These are phyloP conservation scores for Diaporthe helianthi DNA, from an alignment of 2,329 filamentous ascomycete species.

Conservation along the genomic window DNA sequence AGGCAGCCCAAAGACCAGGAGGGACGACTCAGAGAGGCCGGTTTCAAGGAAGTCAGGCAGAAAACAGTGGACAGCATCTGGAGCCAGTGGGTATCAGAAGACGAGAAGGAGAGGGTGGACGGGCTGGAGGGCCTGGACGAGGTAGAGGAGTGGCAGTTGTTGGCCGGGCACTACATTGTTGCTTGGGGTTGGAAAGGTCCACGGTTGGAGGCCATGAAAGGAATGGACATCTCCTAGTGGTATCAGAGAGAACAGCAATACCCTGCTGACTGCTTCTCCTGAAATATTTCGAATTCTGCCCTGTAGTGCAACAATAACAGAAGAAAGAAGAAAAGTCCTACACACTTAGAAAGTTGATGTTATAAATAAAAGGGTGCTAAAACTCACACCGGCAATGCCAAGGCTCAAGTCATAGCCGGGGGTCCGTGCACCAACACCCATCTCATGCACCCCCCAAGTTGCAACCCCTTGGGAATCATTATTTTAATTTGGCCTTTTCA, in stretches of 20 bases:
- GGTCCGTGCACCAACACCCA: not conserved
- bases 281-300: not conserved
- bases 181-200: slow-evolving; percentile 82
- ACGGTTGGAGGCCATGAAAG: slow-evolving; percentile 41
- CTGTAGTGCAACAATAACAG: not conserved
- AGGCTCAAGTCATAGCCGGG: not conserved
- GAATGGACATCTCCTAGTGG: not conserved
- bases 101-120: slow-evolving; percentile 82
- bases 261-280: not conserved
- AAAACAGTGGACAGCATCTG: slow-evolving; percentile 68
- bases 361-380: not conserved
- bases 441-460: too few relatives aligned
- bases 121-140: slow-evolving; percentile 89
- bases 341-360: not conserved
- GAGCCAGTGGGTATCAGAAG: slow-evolving; percentile 72
- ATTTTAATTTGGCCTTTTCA: not conserved
- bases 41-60: slow-evolving; percentile 60
- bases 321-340: not conserved
- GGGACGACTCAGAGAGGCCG: slow-evolving; percentile 68
- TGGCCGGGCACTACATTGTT: slow-evolving; percentile 89
- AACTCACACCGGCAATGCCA: not conserved
- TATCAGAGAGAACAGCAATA: not conserved
- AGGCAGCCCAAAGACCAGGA: slow-evolving; percentile 73
- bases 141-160: slow-evolving; percentile 88
- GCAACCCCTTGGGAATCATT: not conserved